These are phyloP conservation scores for Mortierella sp. DNA, from an alignment of 371 early-diverging fungal species.

Conservation along the genomic window DNA sequence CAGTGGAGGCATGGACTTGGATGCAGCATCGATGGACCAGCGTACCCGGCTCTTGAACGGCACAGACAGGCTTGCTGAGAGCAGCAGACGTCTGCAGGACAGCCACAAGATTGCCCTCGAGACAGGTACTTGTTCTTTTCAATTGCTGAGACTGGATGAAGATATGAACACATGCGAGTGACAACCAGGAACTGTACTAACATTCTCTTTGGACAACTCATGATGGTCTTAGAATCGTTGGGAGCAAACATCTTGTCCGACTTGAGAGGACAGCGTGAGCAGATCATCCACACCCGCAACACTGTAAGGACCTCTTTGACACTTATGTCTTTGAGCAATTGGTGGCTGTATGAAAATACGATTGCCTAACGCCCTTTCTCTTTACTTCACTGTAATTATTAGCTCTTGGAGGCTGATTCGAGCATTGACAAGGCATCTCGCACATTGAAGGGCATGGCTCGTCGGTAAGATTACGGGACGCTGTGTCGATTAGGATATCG, in stretches of 20 bases:
- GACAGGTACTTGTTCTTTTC: constrained; percentile 65
- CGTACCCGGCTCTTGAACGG: constrained; percentile 86
- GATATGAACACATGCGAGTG: too few species aligned
- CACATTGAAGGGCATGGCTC: constrained; percentile 92
- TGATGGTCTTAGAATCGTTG: constrained; percentile 70
- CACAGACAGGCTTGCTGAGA: constrained; percentile 86
- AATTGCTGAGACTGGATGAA: background rate
- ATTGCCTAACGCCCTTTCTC: background rate
- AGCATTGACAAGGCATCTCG: constrained; percentile 91
- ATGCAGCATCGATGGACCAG: constrained; percentile 83
- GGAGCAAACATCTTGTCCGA: constrained; percentile 88
- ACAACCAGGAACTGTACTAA: background rate
- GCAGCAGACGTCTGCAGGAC: constrained; percentile 85
- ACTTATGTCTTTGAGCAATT: background rate
- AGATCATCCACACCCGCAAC: constrained; percentile 88
- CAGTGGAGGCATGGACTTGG: constrained; percentile 63
- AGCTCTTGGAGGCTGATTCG: constrained; percentile 90
- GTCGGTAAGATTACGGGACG: constrained; percentile 73
- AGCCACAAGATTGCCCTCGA: constrained; percentile 93
- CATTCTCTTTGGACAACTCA: background rate
- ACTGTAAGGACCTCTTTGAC: constrained; percentile 67
- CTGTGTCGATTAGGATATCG: background rate
- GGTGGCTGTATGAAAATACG: background rate
- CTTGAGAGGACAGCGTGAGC: constrained; percentile 91
- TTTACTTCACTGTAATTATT: constrained; percentile 24